Evolutionary conservation across 768 basidiomycete species (phyloP), one percentile per base, ranked within the genome.

Genomic region (Hortiboletus flavorubellus): DNA sequence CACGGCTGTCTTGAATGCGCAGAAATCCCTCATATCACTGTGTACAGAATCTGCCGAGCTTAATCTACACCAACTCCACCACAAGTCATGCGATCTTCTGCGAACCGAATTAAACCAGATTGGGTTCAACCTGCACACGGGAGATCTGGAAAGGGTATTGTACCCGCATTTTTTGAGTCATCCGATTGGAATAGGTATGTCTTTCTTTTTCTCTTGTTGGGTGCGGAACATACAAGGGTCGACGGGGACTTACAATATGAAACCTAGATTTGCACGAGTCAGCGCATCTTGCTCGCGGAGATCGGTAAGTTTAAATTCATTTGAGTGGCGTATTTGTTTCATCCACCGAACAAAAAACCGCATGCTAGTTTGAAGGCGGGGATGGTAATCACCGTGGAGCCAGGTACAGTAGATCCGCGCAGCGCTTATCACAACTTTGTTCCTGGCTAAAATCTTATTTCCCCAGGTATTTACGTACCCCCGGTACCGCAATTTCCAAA

Each of bases 81-180:
- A 82, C 33, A 73, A 76, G 40, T 91, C 89, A 14, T 86, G 85
- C 61, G 78, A 80, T 12, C 64, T 88, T 37, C 75, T 98, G 37
- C 77, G 80, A 44, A 66, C 71, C 49, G 95, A 96, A 69, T 76
- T 98, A 45, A 81, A 80, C 55, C 87, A 91, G 63, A 72, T 91
- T 35, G 73, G 73, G 0, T 75, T 77, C 11, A 74, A 75, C 10
- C 50, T 60, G 9, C 60, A 72, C 14, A 63, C 72, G 2, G 85
- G 86, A 26, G 76, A 90, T 51, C 78, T 95, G 43, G 81, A 90
- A 59, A 73, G 86, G 29, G 63, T 75, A 31, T 70, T 99, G 62
- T 99, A 98, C 66, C 97, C 97, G 1, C 97, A 99, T 75, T 93
- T 85, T 59, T 70, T 99, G 45, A 84, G 90, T 29, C 97, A 99